These are phyloP conservation scores for Colletotrichum sp. DNA, from an alignment of 2,329 filamentous ascomycete genomes.

Conservation along the genomic window DNA sequence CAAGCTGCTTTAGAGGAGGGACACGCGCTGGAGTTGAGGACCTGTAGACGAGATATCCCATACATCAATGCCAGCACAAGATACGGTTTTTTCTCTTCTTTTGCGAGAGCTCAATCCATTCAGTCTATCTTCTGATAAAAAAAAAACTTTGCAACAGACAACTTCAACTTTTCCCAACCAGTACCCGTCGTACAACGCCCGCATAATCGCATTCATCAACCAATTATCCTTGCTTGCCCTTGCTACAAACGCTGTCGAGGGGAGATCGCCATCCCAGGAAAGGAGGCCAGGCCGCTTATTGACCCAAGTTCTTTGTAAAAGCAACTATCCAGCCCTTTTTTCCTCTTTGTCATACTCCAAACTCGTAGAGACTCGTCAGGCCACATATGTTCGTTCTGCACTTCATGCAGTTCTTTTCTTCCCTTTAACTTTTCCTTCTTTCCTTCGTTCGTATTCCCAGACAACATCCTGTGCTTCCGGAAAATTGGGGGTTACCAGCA, in stretches of 20 bases:
- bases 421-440: neutral
- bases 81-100: neutral
- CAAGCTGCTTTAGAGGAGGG: neutral
- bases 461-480: neutral
- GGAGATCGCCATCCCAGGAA: neutral
- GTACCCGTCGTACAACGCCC: conserved; percentile 5
- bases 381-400: neutral
- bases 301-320: neutral
- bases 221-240: neutral
- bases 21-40: neutral
- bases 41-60: conserved; percentile 15
- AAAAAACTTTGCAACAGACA: neutral
- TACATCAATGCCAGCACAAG: neutral
- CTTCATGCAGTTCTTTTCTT: neutral
- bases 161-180: conserved; percentile 15
- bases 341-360: conserved; percentile 8
- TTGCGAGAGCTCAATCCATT: neutral
- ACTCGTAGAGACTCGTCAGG: neutral
- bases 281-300: neutral
- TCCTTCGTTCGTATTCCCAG: neutral
- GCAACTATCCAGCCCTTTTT: neutral
- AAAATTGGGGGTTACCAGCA: neutral
- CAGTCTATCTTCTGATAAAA: neutral
- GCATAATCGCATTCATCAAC: conserved; percentile 4
- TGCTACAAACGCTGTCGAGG: neutral